Evolutionary conservation across 371 early-diverging fungal genomes (phyloP).

Genomic region (Haplosporangium sp.): DNA sequence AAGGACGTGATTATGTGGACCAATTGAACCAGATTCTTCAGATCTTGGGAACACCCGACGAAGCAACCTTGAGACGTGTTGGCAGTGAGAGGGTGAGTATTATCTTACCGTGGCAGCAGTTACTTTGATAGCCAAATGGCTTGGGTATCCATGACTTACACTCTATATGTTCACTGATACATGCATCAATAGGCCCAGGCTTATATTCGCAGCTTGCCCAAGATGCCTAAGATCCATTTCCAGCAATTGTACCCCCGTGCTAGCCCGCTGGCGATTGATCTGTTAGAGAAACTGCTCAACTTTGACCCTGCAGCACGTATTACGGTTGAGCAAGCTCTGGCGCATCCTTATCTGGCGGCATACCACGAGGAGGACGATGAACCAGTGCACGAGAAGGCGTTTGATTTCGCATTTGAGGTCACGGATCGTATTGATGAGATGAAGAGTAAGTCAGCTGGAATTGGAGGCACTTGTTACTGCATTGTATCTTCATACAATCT

Average conservation of each 20-base stretch:
- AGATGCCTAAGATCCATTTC: constrained; percentile 91
- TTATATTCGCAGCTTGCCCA: constrained; percentile 92
- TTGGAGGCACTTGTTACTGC: no score
- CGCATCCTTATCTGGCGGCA: constrained; percentile 81
- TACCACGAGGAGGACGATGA: constrained; percentile 86
- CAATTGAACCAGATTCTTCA: constrained; percentile 98
- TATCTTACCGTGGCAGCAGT: background rate
- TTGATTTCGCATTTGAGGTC: constrained; percentile 95
- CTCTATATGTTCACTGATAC: no score
- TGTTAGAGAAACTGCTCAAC: constrained; percentile 81
- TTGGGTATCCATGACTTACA: no score
- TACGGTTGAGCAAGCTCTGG: constrained; percentile 83
- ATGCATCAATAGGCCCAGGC: no score
- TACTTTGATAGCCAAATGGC: constrained; percentile 4
- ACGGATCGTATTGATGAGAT: constrained; percentile 89
- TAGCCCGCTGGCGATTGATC: constrained; percentile 78
- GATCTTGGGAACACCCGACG: constrained; percentile 98
- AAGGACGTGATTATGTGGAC: constrained; percentile 96
- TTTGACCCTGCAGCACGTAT: constrained; percentile 88
- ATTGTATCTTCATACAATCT: no score
- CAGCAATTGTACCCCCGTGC: constrained; percentile 82
- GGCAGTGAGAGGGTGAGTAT: constrained; percentile 77
- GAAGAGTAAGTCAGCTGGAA: no score
- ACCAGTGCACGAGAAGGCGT: constrained; percentile 74
- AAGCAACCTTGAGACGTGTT: constrained; percentile 88